Evolutionary conservation across 116 monocot species (phyloP), one percentile per base, ranked within the genome.

Genomic region (Posidonia oceanica): DNA sequence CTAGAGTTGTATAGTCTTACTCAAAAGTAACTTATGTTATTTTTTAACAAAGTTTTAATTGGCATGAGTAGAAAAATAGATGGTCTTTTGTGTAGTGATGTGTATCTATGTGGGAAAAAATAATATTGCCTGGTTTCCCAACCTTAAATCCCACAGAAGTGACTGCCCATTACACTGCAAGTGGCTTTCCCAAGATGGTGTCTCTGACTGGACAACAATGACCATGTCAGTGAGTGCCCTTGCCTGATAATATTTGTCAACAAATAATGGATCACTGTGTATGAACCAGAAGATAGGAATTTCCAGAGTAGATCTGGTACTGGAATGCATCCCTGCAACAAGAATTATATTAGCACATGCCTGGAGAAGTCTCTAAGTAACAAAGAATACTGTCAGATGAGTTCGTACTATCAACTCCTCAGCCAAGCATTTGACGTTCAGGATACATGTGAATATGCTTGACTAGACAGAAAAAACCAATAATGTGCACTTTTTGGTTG

Each of bases 231-330:
- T 78, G 59, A 97, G 97, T 59, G 89, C 81, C 75, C 81, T 92
- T 66, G 97, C 84, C 75, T 92, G 92, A 78, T 97, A 97, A 80
- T 97, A 84, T 70, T 97, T 97, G 79, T 97, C 97, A 66, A 97
- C 73, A 71, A 97, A 73, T 20, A 92, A 69, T 52, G 89, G 85
- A 60, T 97, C 97, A 66, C 71, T 77, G 70, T 97, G 89, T 72
- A 92, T 79, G 77, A 97, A 97, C 97, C 97, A 97, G 75, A 97
- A 92, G 65, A 97, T 84, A 16, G 97, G 97, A 64, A 97, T 77
- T 85, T 97, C 97, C 56, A 92, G 73, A 7, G 89, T 86, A 56
- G 92, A 89, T 61, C 89, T 83, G 57, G 66, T 69, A 74, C 76
- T 79, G 60, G 83, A 80, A 78, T 91, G 91, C 54, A 51, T 80